Percentiles rank a stretch among this genome's conserved stretches.
Conservation (phyloP, 495 filamentous ascomycete species). For the Terfezia boudieri region DNA sequence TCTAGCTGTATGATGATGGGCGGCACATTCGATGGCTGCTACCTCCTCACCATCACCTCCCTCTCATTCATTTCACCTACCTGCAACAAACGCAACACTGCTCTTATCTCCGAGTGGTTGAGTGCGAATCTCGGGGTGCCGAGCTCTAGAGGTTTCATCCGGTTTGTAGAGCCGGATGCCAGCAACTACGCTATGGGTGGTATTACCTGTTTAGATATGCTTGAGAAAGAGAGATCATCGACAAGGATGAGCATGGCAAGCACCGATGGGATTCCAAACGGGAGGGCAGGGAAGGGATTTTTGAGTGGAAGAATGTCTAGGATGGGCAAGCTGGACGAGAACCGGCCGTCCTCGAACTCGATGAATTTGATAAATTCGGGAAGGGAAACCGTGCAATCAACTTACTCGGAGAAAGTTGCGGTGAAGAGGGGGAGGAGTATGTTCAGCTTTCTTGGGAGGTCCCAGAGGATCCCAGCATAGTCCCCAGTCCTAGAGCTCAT, state of each 20-base stretch:
- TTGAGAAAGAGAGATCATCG: constrained; percentile 12
- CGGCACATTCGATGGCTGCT: constrained; percentile 53
- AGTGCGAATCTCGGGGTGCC: constrained; percentile 41
- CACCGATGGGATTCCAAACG: background rate
- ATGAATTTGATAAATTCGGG: background rate
- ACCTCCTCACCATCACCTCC: constrained; percentile 54
- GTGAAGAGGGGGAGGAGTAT: constrained; percentile 14
- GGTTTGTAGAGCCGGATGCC: constrained; percentile 30
- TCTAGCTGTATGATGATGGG: constrained; percentile 55
- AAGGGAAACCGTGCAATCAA: background rate
- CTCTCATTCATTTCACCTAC: constrained; percentile 46
- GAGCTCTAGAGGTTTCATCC: constrained; percentile 40
- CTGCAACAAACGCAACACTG: constrained; percentile 63
- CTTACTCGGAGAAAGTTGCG: background rate
- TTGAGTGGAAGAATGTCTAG: background rate
- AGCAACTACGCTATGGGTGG: constrained; percentile 16
- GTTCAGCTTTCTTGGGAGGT: constrained; percentile 10
- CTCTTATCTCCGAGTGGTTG: constrained; percentile 47
- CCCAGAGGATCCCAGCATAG: constrained; percentile 10
- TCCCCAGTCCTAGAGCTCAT: background rate
- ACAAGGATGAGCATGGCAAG: background rate
- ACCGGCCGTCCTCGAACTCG: background rate
- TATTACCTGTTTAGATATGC: constrained; percentile 13
- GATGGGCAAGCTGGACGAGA: background rate
- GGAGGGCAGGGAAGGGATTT: background rate